These are phyloP conservation scores for Macrophomina tecta DNA, from an alignment of 2,329 filamentous ascomycete species.

Conservation along the genomic window DNA sequence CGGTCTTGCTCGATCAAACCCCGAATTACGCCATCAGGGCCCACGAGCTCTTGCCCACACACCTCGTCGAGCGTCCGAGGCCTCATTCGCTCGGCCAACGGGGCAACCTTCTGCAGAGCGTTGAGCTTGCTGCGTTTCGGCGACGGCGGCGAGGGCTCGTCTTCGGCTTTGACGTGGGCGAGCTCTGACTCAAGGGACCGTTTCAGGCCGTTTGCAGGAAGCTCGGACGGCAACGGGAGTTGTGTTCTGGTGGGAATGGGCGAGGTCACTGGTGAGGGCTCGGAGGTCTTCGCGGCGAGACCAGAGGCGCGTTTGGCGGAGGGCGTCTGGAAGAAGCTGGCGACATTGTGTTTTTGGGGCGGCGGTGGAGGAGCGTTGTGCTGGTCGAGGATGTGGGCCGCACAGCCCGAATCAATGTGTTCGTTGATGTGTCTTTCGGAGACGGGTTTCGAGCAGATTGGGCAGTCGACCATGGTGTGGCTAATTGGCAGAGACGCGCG, in stretches of 20 bases:
- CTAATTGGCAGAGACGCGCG: neutral
- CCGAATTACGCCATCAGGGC: slow-evolving; percentile 79
- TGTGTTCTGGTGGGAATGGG: slow-evolving; percentile 18
- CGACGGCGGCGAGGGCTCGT: slow-evolving; percentile 46
- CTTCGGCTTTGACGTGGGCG: slow-evolving; percentile 31
- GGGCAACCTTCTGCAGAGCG: slow-evolving; percentile 72
- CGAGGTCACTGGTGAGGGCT: slow-evolving; percentile 34
- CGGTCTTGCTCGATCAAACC: slow-evolving; percentile 84
- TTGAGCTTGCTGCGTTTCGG: slow-evolving; percentile 65
- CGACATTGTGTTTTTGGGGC: slow-evolving; percentile 50
- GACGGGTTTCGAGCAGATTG: slow-evolving; percentile 78
- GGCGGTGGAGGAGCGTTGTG: slow-evolving; percentile 36
- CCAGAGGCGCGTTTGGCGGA: slow-evolving; percentile 49
- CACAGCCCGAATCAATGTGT: slow-evolving; percentile 87
- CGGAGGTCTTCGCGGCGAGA: slow-evolving; percentile 34
- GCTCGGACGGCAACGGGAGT: slow-evolving; percentile 5
- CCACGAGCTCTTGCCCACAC: slow-evolving; percentile 90
- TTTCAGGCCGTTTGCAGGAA: neutral
- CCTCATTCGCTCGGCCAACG: slow-evolving; percentile 92
- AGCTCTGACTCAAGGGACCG: neutral
- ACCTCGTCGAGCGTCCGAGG: slow-evolving; percentile 84
- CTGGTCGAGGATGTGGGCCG: slow-evolving; percentile 67
- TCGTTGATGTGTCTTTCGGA: slow-evolving; percentile 79
- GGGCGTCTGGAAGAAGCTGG: slow-evolving; percentile 63
- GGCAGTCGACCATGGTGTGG: slow-evolving; percentile 70